Conservation (phyloP, 1,139 yeast genomes). For the Debaryomyces sp. region DNA sequence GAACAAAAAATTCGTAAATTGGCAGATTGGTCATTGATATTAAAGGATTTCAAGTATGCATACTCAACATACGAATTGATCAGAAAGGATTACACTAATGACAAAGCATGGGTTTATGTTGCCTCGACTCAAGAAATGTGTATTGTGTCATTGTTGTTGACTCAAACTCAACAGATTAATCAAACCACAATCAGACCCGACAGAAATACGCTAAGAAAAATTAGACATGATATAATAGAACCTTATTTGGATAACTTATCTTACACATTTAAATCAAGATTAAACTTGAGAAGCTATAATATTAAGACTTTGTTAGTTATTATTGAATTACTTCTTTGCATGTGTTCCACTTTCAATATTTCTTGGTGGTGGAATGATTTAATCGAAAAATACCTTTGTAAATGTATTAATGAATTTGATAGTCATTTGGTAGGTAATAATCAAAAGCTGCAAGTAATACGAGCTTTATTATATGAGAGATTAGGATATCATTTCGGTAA, state of each 20-base stretch:
- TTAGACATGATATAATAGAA: slow-evolving; percentile 62
- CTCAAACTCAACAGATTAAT: slow-evolving; percentile 49
- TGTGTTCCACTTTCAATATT: slow-evolving; percentile 38
- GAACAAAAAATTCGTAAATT: slow-evolving; percentile 79
- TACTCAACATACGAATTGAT: slow-evolving; percentile 81
- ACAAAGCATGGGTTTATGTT: slow-evolving; percentile 80
- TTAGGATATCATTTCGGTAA: slow-evolving; percentile 43
- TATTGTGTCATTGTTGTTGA: slow-evolving; percentile 71
- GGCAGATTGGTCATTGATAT: slow-evolving; percentile 91
- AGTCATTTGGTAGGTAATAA: slow-evolving; percentile 36
- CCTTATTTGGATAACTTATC: slow-evolving; percentile 68
- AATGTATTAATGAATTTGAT: slow-evolving; percentile 43
- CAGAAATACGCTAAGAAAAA: slow-evolving; percentile 58
- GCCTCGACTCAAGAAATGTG: slow-evolving; percentile 91
- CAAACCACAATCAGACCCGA: slow-evolving; percentile 29
- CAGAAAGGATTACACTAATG: slow-evolving; percentile 75
- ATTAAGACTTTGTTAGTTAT: slow-evolving; percentile 47
- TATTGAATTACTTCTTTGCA: slow-evolving; percentile 57
- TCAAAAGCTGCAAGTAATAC: slow-evolving; percentile 40
- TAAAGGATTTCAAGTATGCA: slow-evolving; percentile 85
- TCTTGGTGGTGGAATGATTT: slow-evolving; percentile 54
- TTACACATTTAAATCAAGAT: slow-evolving; percentile 56
- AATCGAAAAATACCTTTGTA: slow-evolving; percentile 47
- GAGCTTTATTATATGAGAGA: slow-evolving; percentile 45
- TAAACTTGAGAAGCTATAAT: slow-evolving; percentile 64